Conservation (phyloP, 169 alveolate genomes). For the Hepatocystis sp. region DNA sequence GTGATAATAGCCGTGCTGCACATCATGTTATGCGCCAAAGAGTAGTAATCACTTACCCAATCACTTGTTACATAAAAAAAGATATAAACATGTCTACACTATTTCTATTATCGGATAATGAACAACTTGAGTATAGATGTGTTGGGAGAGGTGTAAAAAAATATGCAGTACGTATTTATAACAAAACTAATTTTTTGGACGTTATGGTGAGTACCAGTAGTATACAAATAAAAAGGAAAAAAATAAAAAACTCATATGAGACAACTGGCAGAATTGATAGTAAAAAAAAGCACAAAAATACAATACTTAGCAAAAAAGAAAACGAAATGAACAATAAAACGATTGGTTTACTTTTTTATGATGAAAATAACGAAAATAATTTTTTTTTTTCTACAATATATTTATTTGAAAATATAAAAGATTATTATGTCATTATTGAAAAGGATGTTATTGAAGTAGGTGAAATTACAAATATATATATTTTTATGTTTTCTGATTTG, state of each 20-base stretch:
- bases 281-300: background rate
- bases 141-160: slow-evolving; percentile 2
- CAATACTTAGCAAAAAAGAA: background rate
- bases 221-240: background rate
- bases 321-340: background rate
- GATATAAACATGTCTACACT: slow-evolving; percentile 19
- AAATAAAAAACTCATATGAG: background rate
- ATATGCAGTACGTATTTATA: background rate
- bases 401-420: slow-evolving; percentile 1
- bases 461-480: slow-evolving; percentile 22
- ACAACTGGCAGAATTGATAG: background rate
- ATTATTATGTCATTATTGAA: slow-evolving; percentile 12
- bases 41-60: background rate
- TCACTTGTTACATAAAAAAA: slow-evolving; percentile 37
- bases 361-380: slow-evolving; percentile 17
- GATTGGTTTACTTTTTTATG: slow-evolving; percentile 22
- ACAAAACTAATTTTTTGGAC: slow-evolving; percentile 7
- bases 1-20: no score
- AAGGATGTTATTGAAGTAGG: slow-evolving; percentile 16
- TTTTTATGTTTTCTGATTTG: slow-evolving; percentile 8
- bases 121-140: slow-evolving; percentile 27
- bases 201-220: background rate
- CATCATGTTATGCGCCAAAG: background rate
- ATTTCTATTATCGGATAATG: slow-evolving; percentile 33
- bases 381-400: slow-evolving; percentile 17